phyloP scores from a whole-genome alignment of 805 yeast genomes.

The Alloascoidea hylecoeti region DNA sequence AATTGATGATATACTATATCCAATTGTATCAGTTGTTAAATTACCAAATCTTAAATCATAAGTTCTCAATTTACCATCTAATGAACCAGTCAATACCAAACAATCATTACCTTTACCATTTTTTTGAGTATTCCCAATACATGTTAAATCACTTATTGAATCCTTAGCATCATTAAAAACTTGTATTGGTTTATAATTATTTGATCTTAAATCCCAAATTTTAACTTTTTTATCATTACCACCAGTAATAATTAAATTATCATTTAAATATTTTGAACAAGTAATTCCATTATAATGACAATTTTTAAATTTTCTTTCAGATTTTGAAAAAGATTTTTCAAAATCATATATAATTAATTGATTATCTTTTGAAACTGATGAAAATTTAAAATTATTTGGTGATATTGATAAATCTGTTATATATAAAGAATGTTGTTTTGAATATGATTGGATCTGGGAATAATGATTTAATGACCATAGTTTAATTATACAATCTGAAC shows the following conservation, averaged over 20 bases:
- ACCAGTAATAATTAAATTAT: conserved; percentile 14
- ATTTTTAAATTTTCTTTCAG: neutral
- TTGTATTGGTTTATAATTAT: conserved; percentile 18
- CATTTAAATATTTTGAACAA: conserved; percentile 5
- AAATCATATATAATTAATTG: neutral
- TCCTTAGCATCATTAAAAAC: conserved; percentile 18
- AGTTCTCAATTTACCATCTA: conserved; percentile 16
- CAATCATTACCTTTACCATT: conserved; percentile 11
- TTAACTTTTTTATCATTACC: conserved; percentile 17
- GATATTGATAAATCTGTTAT: conserved; percentile 14
- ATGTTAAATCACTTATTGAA: conserved; percentile 13
- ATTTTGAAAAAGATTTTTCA: neutral
- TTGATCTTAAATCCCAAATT: conserved; percentile 17
- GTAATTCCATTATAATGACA: neutral
- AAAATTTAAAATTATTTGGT: conserved; percentile 7
- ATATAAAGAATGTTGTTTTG: conserved; percentile 14
- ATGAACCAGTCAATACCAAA: neutral
- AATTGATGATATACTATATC: conserved; percentile 4
- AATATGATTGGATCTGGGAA: neutral
- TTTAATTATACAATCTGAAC: neutral
- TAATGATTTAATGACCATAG: neutral
- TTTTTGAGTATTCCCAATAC: conserved; percentile 8
- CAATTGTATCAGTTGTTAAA: conserved; percentile 11
- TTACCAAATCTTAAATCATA: conserved; percentile 18
- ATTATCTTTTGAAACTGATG: neutral